Conservation (phyloP, 2,329 filamentous ascomycete species). For the Colletotrichum filicis region DNA sequence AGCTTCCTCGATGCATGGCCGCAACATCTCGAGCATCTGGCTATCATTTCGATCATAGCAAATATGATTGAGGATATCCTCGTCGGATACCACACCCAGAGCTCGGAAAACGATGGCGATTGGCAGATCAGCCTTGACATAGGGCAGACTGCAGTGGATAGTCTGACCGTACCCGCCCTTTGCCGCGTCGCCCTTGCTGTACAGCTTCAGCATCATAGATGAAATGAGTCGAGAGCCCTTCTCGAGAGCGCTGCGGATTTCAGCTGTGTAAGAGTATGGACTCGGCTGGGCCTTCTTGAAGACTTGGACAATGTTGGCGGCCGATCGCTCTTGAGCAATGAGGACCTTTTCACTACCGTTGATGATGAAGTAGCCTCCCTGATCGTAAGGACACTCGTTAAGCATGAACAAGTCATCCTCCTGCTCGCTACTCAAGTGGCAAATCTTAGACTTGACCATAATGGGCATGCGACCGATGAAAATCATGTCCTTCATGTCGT, state of each 20-base stretch:
- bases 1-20: slow-evolving; percentile 96
- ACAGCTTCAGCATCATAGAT: slow-evolving; percentile 90
- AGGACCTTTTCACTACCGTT: slow-evolving; percentile 99
- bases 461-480: slow-evolving; percentile 97
- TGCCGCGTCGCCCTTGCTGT: slow-evolving; percentile 83
- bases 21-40: slow-evolving; percentile 97
- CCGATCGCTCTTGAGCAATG: slow-evolving; percentile 96
- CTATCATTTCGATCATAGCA: slow-evolving; percentile 96
- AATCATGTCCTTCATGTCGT: slow-evolving; percentile 75
- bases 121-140: slow-evolving; percentile 92
- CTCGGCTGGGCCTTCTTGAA: slow-evolving; percentile 98
- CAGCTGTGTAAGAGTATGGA: slow-evolving; percentile 91
- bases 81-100: slow-evolving; percentile 93
- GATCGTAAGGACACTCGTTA: slow-evolving; percentile 98
- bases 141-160: slow-evolving; percentile 90
- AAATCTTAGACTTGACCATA: slow-evolving; percentile 98
- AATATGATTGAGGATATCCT: slow-evolving; percentile 98
- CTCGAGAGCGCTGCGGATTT: slow-evolving; percentile 95
- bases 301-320: slow-evolving; percentile 98
- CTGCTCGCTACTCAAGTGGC: slow-evolving; percentile 83
- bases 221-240: slow-evolving; percentile 96
- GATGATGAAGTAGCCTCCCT: slow-evolving; percentile 99
- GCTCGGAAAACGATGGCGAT: slow-evolving; percentile 97
- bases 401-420: slow-evolving; percentile 90
- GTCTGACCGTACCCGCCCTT: slow-evolving; percentile 86